A percentile compares a stretch with the other conserved stretches of the same genome.
These are phyloP conservation scores for Schwanniomyces yamadae DNA, from an alignment of 805 yeast genomes.

Conservation along the genomic window DNA sequence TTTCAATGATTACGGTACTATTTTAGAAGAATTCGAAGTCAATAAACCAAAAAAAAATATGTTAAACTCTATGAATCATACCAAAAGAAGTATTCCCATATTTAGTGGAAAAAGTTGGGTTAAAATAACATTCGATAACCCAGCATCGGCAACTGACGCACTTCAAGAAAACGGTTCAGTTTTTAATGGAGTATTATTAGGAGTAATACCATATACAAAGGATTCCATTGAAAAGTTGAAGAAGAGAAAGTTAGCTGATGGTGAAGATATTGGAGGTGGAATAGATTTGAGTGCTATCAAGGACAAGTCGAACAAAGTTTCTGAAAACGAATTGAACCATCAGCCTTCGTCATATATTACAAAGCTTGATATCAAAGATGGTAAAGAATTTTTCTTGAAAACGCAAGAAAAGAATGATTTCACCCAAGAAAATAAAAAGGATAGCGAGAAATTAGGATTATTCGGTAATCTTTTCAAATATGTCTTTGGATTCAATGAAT, in stretches of 20 bases:
- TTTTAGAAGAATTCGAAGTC: conserved; percentile 69
- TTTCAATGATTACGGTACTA: conserved; percentile 76
- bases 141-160: conserved; percentile 77
- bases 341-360: conserved; percentile 21
- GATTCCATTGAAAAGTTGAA: conserved; percentile 59
- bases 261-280: conserved; percentile 50
- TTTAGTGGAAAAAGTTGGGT: conserved; percentile 89
- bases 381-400: conserved; percentile 33
- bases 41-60: conserved; percentile 13
- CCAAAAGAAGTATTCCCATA: conserved; percentile 52
- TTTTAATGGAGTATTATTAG: conserved; percentile 66
- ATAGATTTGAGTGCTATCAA: conserved; percentile 8
- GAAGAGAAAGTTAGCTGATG: conserved; percentile 39
- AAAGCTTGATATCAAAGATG: conserved; percentile 40
- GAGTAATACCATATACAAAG: conserved; percentile 66
- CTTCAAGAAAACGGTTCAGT: conserved; percentile 77
- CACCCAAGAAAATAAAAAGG: conserved; percentile 18
- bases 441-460: conserved; percentile 31
- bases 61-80: conserved; percentile 3
- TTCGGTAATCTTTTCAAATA: conserved; percentile 32
- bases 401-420: conserved; percentile 17
- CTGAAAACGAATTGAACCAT: conserved; percentile 3
- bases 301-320: conserved; percentile 14
- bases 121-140: conserved; percentile 78
- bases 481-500: conserved; percentile 45